Base-by-base conservation (phyloP, 768 basidiomycete genomes). In the Russula virescens region DNA sequence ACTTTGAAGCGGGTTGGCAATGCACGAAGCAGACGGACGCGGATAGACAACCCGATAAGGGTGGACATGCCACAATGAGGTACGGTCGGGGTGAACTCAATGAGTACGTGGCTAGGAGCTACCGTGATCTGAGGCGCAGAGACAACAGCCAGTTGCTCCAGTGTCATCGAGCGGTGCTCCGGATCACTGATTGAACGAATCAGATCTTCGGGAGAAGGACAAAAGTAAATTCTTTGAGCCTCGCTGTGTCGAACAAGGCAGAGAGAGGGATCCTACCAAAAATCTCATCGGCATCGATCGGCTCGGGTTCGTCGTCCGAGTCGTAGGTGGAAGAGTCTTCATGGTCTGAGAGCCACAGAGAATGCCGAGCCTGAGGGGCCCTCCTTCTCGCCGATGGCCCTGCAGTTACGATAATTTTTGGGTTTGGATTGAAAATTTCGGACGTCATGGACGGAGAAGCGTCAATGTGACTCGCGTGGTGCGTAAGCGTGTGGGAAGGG, bases 61-160 rank as follows among this genome's bases (percentile, higher is more conserved):
- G 95, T 98, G 11, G 94, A 95, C 92, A 94, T 94, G 53, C 94
- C 94, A 66, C 96, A 98, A 70, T 98, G 95, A 11, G 97, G 96
- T 18, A 97, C 92, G 0, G 97, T 98, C 4, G 97, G 96, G 6
- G 97, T 98, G 71, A 98, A 95, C 71, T 96, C 94, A 66, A 99
- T 87, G 40, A 82, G 78, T 55, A 99, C 79, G 56, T 81, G 80
- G 65, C 94, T 89, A n/a, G 68, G 63, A 13, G 73, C 74, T 43
- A 88, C 75, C 14, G 76, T 75, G 61, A 98, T 87, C 70, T 98
- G 95, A 11, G 91, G 86, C 7, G 86, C 84, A 51, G 93, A 96
- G 46, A 99, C 95, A 42, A 99, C 97, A 25, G 91, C 87, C 10
- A 99, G 86, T 71, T 98, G 93, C 71, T 99, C 97, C 50, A 99